A percentile compares a stretch with the other conserved stretches of the same genome.
phyloP scores from a whole-genome alignment of 2,329 filamentous ascomycete genomes.

The Byssochlamys sp. region DNA sequence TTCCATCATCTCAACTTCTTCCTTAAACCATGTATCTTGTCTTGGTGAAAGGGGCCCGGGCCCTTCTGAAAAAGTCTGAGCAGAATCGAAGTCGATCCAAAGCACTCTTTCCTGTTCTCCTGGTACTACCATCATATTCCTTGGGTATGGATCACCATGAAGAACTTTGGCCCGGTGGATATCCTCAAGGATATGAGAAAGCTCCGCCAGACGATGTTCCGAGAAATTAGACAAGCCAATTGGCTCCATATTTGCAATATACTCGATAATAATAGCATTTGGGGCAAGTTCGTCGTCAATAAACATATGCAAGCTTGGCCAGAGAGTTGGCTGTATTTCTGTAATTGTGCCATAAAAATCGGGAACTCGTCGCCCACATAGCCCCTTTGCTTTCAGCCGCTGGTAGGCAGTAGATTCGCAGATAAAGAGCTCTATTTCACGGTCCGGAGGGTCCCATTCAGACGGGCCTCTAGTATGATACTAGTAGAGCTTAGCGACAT shows the following conservation, averaged over 20 bases:
- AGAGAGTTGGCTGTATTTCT: conserved; percentile 5
- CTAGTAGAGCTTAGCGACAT: conserved; percentile 1
- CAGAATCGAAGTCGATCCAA: conserved; percentile 13
- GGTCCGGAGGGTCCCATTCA: conserved; percentile 5
- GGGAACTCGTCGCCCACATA: conserved; percentile 8
- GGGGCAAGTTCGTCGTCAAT: conserved; percentile 7
- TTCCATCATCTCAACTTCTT: conserved; percentile 9
- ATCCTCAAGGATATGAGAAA: conserved; percentile 5
- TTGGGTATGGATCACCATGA: conserved; percentile 10
- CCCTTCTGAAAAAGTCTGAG: conserved; percentile 8
- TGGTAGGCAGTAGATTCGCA: conserved; percentile 10
- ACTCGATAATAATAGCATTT: conserved; percentile 11
- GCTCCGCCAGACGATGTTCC: neutral
- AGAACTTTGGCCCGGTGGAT: conserved; percentile 7
- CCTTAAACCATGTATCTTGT: conserved; percentile 5
- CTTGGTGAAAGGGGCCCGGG: neutral
- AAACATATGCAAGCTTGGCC: conserved; percentile 8
- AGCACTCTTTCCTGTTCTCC: conserved; percentile 6
- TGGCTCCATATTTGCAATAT: conserved; percentile 5
- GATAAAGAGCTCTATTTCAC: conserved; percentile 9
- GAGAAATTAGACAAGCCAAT: conserved; percentile 8
- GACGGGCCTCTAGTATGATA: conserved; percentile 6
- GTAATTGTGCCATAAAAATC: conserved; percentile 10
- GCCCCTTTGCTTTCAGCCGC: conserved; percentile 9
- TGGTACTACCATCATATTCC: conserved; percentile 11